Evolutionary conservation across 805 yeast genomes (phyloP), one percentile per base, ranked within the genome.

Genomic region (Lachancea mirantina): DNA sequence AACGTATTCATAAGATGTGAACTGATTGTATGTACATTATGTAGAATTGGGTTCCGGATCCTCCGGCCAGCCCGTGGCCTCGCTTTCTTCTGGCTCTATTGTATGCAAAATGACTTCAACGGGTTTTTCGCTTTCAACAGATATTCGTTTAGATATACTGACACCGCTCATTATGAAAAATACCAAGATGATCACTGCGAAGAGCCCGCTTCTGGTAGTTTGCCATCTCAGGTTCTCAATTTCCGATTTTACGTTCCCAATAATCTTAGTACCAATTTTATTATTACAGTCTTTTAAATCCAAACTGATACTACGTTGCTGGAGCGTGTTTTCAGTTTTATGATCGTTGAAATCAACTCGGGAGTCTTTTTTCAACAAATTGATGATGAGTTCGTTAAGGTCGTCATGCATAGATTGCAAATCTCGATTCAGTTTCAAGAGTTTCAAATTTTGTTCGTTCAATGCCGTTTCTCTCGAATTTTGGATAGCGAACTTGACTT

Each of bases 181-280:
- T 1, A 83, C 83, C 41, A 80, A 67, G 1, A 77, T 64, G 14
- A 82, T 57, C 20, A 87, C 78, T 2, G 92, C 84, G 26, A 83
- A 65, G 20, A 92, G 63, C 7, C 96, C 96, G 54, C 92, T 73
- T 36, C 96, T 68, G 2, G 96, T 87, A 27, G 89, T 75, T 50
- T 84, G 85, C 98, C 98, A 89, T 47, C 97, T 68, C 40, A 89
- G 67, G 38, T 78, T 75, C 59, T 89, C 98, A 36, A 85, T 83
- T 36, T 85, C 92, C 0, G 92, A 78, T 50, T 84, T 75, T 52
- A 87, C 72, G 6, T 84, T 92, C 20, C 92, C 77, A 40, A 78
- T 75, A 45, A 92, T 68, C 44, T 82, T 82, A 4, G 92, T 82
- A 15, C 83, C 74, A 38, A 89, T 88, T 45, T 84, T 78, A 59